A percentile compares a stretch with the other conserved stretches of the same genome.
phyloP scores from a whole-genome alignment of 768 basidiomycete genomes.

The Clitopilus hobsonii region DNA sequence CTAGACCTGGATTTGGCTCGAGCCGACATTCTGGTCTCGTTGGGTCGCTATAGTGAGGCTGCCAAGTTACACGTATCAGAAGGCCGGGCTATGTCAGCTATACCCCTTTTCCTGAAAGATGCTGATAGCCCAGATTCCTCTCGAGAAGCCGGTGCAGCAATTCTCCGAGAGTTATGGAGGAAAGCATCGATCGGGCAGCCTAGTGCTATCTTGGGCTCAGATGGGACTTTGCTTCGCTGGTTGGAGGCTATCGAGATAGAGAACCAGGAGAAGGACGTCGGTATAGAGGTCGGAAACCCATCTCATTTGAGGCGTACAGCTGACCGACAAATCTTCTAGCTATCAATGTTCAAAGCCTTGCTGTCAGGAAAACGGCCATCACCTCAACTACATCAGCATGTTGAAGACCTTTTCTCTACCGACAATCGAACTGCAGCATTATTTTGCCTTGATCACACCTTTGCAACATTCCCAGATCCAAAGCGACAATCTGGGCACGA shows the following conservation, averaged over 20 bases:
- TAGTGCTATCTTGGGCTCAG: not conserved
- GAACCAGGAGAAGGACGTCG: constrained; percentile 14
- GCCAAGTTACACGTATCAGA: constrained; percentile 46
- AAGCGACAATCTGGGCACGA: constrained; percentile 16
- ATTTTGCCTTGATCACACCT: constrained; percentile 37
- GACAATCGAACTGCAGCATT: constrained; percentile 28
- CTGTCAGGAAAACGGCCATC: constrained; percentile 10
- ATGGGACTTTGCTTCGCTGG: not conserved
- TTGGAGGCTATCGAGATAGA: constrained; percentile 8
- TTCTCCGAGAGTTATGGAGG: constrained; percentile 43
- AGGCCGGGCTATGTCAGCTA: constrained; percentile 42
- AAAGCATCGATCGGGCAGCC: constrained; percentile 1
- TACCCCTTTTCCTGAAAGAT: constrained; percentile 37
- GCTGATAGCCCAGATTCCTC: constrained; percentile 18
- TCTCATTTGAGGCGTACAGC: not conserved
- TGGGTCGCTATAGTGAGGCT: constrained; percentile 41
- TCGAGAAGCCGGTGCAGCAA: constrained; percentile 29
- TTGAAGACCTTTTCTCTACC: constrained; percentile 20
- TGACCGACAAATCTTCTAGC: constrained; percentile 3
- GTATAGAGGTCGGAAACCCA: constrained; percentile 2
- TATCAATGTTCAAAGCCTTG: constrained; percentile 17
- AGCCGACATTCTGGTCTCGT: constrained; percentile 36
- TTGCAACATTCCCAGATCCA: constrained; percentile 25
- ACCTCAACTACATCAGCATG: constrained; percentile 25
- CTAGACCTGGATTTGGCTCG: constrained; percentile 46